phyloP scores from a whole-genome alignment of 495 filamentous ascomycete species.

The Acidomyces sp. region DNA sequence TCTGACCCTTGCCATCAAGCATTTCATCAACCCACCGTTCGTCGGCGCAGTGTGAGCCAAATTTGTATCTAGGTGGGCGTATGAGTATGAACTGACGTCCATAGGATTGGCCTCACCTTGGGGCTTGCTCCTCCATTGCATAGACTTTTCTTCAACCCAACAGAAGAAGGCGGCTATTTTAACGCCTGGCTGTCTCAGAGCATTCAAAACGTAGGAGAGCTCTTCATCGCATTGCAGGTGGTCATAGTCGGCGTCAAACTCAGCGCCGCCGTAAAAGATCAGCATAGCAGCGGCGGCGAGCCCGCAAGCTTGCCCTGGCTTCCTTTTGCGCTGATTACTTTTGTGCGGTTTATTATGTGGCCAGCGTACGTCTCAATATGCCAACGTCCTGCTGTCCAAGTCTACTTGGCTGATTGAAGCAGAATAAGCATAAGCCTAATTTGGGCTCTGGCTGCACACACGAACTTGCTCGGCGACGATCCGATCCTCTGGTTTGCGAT shows the following conservation, averaged over 20 bases:
- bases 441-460: slow-evolving; percentile 47
- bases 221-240: slow-evolving; percentile 61
- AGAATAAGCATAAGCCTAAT: slow-evolving; percentile 42
- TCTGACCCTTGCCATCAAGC: slow-evolving; percentile 34
- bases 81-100: too few relatives aligned
- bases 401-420: too few relatives aligned
- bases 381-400: too few relatives aligned
- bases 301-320: slow-evolving; percentile 39
- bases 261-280: slow-evolving; percentile 40
- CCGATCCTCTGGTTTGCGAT: slow-evolving; percentile 65
- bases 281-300: slow-evolving; percentile 34
- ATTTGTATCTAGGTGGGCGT: too few relatives aligned
- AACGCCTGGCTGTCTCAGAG: slow-evolving; percentile 58
- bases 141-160: slow-evolving; percentile 50
- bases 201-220: slow-evolving; percentile 51
- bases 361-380: too few relatives aligned
- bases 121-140: slow-evolving; percentile 50
- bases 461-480: slow-evolving; percentile 43
- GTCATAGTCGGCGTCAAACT: slow-evolving; percentile 62
- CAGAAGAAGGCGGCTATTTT: slow-evolving; percentile 51
- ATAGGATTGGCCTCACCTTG: slow-evolving; percentile 45
- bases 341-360: slow-evolving; percentile 54
- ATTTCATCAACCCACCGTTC: slow-evolving; percentile 54
- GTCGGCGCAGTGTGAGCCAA: slow-evolving; percentile 55
- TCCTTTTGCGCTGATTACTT: slow-evolving; percentile 40